Evolutionary conservation across 2,329 filamentous ascomycete species (phyloP), one percentile per base, ranked within the genome.

Genomic region (Dryadomyces quercivorus): DNA sequence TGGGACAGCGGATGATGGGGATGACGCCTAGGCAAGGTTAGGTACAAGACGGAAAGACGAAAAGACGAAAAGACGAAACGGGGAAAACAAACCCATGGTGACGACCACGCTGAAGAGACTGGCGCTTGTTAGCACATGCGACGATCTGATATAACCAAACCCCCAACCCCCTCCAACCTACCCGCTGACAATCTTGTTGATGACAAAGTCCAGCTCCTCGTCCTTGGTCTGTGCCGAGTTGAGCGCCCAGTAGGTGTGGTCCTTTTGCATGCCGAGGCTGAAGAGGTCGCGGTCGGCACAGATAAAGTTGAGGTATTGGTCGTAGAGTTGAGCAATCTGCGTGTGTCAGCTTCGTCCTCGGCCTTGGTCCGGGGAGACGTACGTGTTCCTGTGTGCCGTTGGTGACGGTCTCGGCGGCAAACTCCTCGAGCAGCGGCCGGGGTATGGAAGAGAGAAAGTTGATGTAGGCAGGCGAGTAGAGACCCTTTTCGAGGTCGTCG

Each of bases 241-340:
- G 65, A 98, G 75, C n/a, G 88, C 89, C 82, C 88, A 94, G 67
- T 98, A 98, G 9, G 88, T 88, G 67, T 95, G 81, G 57, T 85
- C 86, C 61, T 93, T 93, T 60, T 90, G 85, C 80, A 97, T 87
- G 10, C 91, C 91, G 58, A 98, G 73, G 65, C 88, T 95, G 71
- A 98, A 98, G 5, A 98, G 75, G 66, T 97, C 92, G 5, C 92
- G 91, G 67, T 98, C 93, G 38, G 88, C 88, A 45, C 97, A 92
- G 59, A 97, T 87, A 64, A 97, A 98, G 70, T 98, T 97, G 53
- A 98, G 76, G 65, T 97, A 97, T 67, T 98, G 93, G 66, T 98
- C 93, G 63, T 85, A 98, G 7, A 98, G 81, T 64, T 96, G 91
- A 2, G 91, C 84, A 59, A 98, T 91, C 63, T 87, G 83, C 0